Evolutionary conservation across 306 rosid species (phyloP).

Genomic region (Cotoneaster glaucophyllus): DNA sequence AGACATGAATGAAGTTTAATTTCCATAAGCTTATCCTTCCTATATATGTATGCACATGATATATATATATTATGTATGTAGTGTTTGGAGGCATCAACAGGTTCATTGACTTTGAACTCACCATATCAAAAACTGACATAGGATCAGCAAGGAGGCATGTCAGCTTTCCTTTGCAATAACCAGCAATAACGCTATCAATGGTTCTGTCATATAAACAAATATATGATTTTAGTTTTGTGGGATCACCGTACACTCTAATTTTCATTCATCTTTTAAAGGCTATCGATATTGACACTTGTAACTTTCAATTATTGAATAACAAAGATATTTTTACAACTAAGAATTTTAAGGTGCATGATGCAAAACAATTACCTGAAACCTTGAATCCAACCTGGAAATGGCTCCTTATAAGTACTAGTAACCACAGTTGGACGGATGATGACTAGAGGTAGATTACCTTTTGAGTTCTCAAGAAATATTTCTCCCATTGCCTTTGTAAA

Average conservation of each 20-base stretch:
- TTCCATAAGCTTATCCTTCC: not conserved
- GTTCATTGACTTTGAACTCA: not conserved
- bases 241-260: not conserved
- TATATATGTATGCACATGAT: not conserved
- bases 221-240: not conserved
- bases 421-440: conserved; percentile 23
- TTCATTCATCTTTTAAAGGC: not conserved
- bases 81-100: not conserved
- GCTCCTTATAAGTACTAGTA: conserved; percentile 17
- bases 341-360: not conserved
- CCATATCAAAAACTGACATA: conserved; percentile 3
- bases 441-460: conserved; percentile 14
- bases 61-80: not conserved
- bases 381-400: conserved; percentile 44
- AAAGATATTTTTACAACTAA: not conserved
- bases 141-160: conserved; percentile 25
- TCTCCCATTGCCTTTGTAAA: conserved; percentile 53
- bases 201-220: conserved; percentile 17
- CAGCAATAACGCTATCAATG: conserved; percentile 23
- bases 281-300: not conserved
- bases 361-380: conserved; percentile 21
- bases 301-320: not conserved
- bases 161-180: conserved; percentile 28
- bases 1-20: not conserved
- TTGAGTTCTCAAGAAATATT: conserved; percentile 14